Evolutionary conservation across 2,329 filamentous ascomycete genomes (phyloP).

Genomic region (Massarina eburnea): DNA sequence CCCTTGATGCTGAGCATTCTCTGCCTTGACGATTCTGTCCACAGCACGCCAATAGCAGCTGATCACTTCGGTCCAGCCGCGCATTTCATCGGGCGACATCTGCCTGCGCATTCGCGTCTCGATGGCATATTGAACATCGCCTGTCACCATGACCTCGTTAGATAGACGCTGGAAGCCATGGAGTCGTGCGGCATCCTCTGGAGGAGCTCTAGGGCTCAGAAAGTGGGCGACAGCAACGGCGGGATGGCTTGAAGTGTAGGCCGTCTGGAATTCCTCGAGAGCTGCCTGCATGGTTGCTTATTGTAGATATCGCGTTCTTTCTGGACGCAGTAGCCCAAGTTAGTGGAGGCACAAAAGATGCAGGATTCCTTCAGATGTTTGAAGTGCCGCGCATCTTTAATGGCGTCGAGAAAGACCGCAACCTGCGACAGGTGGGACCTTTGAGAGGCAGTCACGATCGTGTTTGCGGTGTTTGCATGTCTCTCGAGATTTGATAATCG

Average conservation of each 20-base stretch:
- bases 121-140: slow-evolving; percentile 70
- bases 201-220: slow-evolving; percentile 69
- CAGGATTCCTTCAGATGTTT: slow-evolving; percentile 12
- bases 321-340: too few relatives aligned
- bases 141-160: slow-evolving; percentile 65
- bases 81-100: slow-evolving; percentile 67
- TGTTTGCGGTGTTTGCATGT: not conserved
- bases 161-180: slow-evolving; percentile 71
- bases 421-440: not conserved
- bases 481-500: not conserved
- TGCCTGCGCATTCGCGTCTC: slow-evolving; percentile 63
- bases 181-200: slow-evolving; percentile 65
- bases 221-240: slow-evolving; percentile 75
- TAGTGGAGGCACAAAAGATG: not conserved
- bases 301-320: not conserved
- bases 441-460: not conserved
- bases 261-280: slow-evolving; percentile 72
- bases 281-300: slow-evolving; percentile 63
- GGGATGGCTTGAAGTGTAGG: slow-evolving; percentile 61
- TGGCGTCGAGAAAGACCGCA: not conserved
- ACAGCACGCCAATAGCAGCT: slow-evolving; percentile 80
- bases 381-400: slow-evolving; percentile 2
- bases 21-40: slow-evolving; percentile 69
- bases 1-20: slow-evolving; percentile 55
- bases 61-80: slow-evolving; percentile 87